Conservation (phyloP, 495 filamentous ascomycete species). For the Cladorrhinum samala region DNA sequence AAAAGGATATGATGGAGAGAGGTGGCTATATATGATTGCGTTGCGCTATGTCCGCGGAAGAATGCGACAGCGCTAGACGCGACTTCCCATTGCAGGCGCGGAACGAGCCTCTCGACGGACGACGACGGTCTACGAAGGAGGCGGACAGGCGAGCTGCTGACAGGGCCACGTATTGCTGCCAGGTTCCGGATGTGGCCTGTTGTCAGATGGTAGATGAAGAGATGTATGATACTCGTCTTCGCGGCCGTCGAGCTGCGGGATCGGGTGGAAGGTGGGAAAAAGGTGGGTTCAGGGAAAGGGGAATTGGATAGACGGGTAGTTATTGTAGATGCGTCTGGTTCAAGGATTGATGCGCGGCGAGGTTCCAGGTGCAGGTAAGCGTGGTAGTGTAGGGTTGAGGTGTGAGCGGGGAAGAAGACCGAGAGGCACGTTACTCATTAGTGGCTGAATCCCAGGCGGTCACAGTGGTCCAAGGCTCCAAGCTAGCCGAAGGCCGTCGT, state of each 20-base stretch:
- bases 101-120: slow-evolving; percentile 10
- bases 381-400: slow-evolving; percentile 15
- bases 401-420: slow-evolving; percentile 21
- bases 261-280: slow-evolving; percentile 8
- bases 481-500: slow-evolving; percentile 19
- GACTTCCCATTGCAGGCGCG: slow-evolving; percentile 28
- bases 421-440: slow-evolving; percentile 19
- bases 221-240: slow-evolving; percentile 6
- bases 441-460: slow-evolving; percentile 18
- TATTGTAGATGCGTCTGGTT: slow-evolving; percentile 19
- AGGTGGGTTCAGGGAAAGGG: slow-evolving; percentile 18
- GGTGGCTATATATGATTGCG: not conserved
- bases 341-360: slow-evolving; percentile 19
- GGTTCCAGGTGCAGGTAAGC: slow-evolving; percentile 17
- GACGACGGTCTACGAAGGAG: slow-evolving; percentile 7
- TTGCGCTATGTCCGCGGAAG: slow-evolving; percentile 17
- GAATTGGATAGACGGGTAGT: slow-evolving; percentile 19
- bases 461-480: slow-evolving; percentile 1
- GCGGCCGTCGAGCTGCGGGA: slow-evolving; percentile 15
- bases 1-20: not conserved
- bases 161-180: slow-evolving; percentile 11
- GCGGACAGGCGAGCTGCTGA: too few species aligned
- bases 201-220: too few species aligned
- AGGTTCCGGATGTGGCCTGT: too few species aligned
- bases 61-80: slow-evolving; percentile 26